Evolutionary conservation across 1,139 yeast genomes (phyloP), one percentile per base, ranked within the genome.

Genomic region (Blastobotrys apis): DNA sequence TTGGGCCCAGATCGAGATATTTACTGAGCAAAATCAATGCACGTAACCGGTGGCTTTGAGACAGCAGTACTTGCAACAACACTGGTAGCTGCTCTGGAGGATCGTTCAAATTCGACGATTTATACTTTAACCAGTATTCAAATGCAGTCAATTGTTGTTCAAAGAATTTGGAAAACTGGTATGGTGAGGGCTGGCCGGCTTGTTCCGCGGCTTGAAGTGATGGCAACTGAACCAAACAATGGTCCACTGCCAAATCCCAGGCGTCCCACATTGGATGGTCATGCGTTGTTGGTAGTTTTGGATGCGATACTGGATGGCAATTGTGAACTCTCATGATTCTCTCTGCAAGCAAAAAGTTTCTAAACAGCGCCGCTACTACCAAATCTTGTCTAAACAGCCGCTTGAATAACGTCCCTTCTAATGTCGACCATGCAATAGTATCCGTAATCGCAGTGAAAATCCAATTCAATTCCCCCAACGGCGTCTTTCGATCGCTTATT

Each of bases 401-500:
- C 59, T 90, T 90, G 69, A 94, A 92, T 34, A 92, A 70, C 1
- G 95, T 90, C 49, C 96, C 73, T 1, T 95, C 88, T 39, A 94
- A 68, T 1, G 92, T 78, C 0, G 96, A 87, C 97, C 98, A 94
- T 4, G 98, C 98, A 50, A 92, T 92, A 0, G 97, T 92, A 64
- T 92, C 99, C 2, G 98, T 92, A 33, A 92, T 88, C 3, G 98
- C 97, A 1, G 97, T 94, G 65, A 92, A 92, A 30, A 92, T 92
- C 97, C 98, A 94, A 61, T 88, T 88, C 48, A 92, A 73, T 62
- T 94, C 98, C 21, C 98, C 99, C 35, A 92, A 67, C 0, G 98
- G 97, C 0, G 98, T 94, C 53, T 96, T 73, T 57, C 98, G 75
- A 61, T 92, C 97, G 2, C 96, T 84, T 41, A 88, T 69, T 53